A percentile compares a stretch with the other conserved stretches of the same genome.
phyloP scores from a whole-genome alignment of 2,329 filamentous ascomycete genomes.

The Exophiala sp. region DNA sequence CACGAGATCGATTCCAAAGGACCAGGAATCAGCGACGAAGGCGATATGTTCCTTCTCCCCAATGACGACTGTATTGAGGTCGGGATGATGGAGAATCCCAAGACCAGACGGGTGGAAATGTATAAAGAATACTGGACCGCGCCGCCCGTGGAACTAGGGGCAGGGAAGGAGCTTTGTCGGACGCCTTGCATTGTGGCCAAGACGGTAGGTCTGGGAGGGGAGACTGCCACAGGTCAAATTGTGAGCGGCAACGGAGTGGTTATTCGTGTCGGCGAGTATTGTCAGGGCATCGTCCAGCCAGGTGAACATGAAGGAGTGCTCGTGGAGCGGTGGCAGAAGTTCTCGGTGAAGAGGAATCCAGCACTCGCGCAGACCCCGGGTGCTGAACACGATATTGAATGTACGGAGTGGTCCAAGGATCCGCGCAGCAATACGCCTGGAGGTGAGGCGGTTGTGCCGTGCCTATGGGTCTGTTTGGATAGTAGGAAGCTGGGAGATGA shows the following conservation, averaged over 20 bases:
- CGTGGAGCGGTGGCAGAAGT: conserved; percentile 19
- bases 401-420: conserved; percentile 13
- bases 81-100: conserved; percentile 26
- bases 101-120: conserved; percentile 18
- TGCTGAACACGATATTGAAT: neutral
- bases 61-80: conserved; percentile 28
- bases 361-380: neutral
- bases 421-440: conserved; percentile 16
- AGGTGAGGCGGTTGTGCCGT: conserved; percentile 6
- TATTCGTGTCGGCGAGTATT: conserved; percentile 23
- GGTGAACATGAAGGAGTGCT: conserved; percentile 3
- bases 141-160: conserved; percentile 27
- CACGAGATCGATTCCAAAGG: conserved; percentile 27
- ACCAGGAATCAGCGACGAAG: conserved; percentile 24
- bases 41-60: conserved; percentile 26
- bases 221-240: neutral
- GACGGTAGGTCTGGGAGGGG: conserved; percentile 1
- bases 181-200: conserved; percentile 19
- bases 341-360: conserved; percentile 1
- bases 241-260: conserved; percentile 12
- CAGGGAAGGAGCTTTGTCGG: conserved; percentile 40
- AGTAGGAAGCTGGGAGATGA: conserved; percentile 15
- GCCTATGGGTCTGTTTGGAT: conserved; percentile 15
- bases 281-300: conserved; percentile 22
- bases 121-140: conserved; percentile 29